Percentiles rank a stretch among this genome's conserved stretches.
Conservation (phyloP, 345 rosid species). For the Lepidium aucheri region DNA sequence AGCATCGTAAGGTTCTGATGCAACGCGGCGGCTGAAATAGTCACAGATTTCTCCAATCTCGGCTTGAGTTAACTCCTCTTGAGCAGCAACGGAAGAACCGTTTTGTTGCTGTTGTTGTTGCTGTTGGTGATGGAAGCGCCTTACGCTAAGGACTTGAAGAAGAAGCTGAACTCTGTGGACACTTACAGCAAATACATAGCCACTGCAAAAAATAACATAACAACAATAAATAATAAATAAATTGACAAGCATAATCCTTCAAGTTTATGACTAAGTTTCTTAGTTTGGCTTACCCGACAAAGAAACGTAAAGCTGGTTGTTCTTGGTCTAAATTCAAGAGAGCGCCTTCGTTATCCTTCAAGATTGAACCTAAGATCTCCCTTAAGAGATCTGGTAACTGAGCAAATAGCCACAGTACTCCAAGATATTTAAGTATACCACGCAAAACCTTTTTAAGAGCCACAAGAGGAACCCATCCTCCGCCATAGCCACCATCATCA, state of each 20-base stretch:
- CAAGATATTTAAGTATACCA: constrained; percentile 94
- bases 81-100: constrained; percentile 54
- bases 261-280: constrained; percentile 1
- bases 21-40: constrained; percentile 96
- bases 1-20: constrained; percentile 97
- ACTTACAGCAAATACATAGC: constrained; percentile 93
- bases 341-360: constrained; percentile 91
- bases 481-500: constrained; percentile 99
- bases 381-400: constrained; percentile 91
- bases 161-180: constrained; percentile 99
- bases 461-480: constrained; percentile 99
- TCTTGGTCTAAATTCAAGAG: constrained; percentile 97
- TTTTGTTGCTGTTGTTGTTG: constrained; percentile 77
- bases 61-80: constrained; percentile 76
- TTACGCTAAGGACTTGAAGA: constrained; percentile 94
- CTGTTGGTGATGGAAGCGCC: constrained; percentile 88
- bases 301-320: constrained; percentile 96
- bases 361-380: constrained; percentile 88
- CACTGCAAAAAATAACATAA: constrained; percentile 40
- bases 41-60: constrained; percentile 95
- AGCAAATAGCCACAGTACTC: constrained; percentile 94
- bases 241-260: constrained; percentile 6
- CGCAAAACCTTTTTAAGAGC: constrained; percentile 97
- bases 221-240: background rate
- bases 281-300: constrained; percentile 76